Percentiles rank a stretch among this genome's conserved stretches.
These are phyloP conservation scores for Bassia scoparia DNA, from an alignment of 148 eudicot species.

Conservation along the genomic window DNA sequence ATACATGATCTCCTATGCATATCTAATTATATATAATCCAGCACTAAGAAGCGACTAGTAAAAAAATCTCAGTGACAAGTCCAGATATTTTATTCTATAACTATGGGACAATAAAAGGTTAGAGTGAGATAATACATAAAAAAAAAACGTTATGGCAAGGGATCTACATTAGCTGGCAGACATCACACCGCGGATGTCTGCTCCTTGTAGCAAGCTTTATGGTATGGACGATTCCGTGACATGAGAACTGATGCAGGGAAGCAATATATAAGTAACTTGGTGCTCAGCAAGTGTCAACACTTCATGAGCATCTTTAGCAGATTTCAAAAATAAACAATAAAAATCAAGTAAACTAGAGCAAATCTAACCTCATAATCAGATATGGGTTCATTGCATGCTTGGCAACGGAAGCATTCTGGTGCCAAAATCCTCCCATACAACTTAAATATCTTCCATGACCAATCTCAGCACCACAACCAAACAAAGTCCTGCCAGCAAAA, in stretches of 20 bases:
- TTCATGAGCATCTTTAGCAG: not conserved
- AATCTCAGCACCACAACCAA: constrained; percentile 81
- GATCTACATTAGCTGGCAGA: constrained; percentile 76
- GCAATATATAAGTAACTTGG: not conserved
- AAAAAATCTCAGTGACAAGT: not conserved
- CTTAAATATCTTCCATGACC: constrained; percentile 79
- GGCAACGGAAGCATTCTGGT: constrained; percentile 89
- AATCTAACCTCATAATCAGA: constrained; percentile 77
- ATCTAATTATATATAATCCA: not conserved
- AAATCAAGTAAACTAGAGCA: not conserved
- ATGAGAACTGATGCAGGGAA: constrained; percentile 56
- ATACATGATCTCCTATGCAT: not conserved
- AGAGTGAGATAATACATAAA: not conserved
- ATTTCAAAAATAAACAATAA: not conserved
- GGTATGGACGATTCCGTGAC: constrained; percentile 74
- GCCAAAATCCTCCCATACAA: constrained; percentile 94
- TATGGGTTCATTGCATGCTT: constrained; percentile 67
- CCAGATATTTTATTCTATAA: not conserved
- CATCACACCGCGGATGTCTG: constrained; percentile 90
- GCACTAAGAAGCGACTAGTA: not conserved
- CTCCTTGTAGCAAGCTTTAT: constrained; percentile 84
- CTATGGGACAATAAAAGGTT: not conserved
- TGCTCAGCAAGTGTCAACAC: not conserved
- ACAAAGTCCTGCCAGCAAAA: constrained; percentile 51
- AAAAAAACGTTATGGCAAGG: not conserved